These are phyloP conservation scores for Zymoseptoria passerinii DNA, from an alignment of 2,329 filamentous ascomycete species.

Conservation along the genomic window DNA sequence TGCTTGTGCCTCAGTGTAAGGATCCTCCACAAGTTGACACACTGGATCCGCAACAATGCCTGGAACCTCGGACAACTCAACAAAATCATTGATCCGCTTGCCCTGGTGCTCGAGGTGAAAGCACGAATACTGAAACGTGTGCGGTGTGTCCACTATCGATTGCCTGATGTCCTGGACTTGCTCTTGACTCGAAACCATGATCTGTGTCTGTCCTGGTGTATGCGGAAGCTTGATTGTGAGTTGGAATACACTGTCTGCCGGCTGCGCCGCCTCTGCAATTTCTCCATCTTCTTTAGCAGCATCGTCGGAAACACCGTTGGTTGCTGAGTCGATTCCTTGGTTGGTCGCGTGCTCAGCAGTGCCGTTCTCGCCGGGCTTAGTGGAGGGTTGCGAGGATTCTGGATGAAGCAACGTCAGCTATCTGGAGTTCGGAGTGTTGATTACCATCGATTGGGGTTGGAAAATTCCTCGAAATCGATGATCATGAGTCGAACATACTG, in stretches of 20 bases:
- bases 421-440: not conserved
- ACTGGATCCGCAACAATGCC: slow-evolving; percentile 70
- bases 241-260: slow-evolving; percentile 48
- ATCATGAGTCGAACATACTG: not conserved
- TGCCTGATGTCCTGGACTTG: slow-evolving; percentile 96
- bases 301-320: slow-evolving; percentile 11
- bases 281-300: slow-evolving; percentile 17
- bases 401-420: not conserved
- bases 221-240: slow-evolving; percentile 77
- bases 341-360: slow-evolving; percentile 9
- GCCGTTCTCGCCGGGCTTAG: slow-evolving; percentile 3
- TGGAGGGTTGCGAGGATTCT: not conserved
- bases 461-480: not conserved
- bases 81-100: slow-evolving; percentile 86
- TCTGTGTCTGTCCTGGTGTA: slow-evolving; percentile 67
- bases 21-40: slow-evolving; percentile 77
- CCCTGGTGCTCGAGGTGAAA: slow-evolving; percentile 93
- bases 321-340: slow-evolving; percentile 10
- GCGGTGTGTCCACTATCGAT: slow-evolving; percentile 85
- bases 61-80: slow-evolving; percentile 81
- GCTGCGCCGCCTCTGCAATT: slow-evolving; percentile 11
- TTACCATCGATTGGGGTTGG: not conserved
- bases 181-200: slow-evolving; percentile 81
- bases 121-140: slow-evolving; percentile 94
- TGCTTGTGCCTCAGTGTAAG: slow-evolving; percentile 97